Conservation (phyloP, 163 green algal genomes). For the Scenedesmus sp. region DNA sequence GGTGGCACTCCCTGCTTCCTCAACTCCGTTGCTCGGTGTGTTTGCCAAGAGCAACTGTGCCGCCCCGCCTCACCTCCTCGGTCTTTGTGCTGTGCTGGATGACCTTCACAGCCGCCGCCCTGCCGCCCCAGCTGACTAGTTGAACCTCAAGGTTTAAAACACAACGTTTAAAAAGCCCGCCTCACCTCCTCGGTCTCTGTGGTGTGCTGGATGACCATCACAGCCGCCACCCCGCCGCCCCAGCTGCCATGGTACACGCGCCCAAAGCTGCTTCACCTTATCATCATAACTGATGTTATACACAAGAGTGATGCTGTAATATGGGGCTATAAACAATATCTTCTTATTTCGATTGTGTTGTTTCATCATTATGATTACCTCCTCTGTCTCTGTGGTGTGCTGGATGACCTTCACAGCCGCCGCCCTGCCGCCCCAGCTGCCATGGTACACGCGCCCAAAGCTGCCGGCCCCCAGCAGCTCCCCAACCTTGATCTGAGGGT, state of each 20-base stretch:
- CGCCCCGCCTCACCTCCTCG: background rate
- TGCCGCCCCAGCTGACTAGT: background rate
- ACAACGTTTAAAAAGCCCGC: no score
- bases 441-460: background rate
- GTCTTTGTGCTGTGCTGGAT: constrained; percentile 9
- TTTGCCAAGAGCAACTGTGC: no score
- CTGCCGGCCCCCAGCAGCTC: constrained; percentile 4
- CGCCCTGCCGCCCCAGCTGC: background rate
- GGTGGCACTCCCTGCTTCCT: no score
- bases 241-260: constrained; percentile 2
- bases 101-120: constrained; percentile 10
- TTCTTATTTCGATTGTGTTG: no score
- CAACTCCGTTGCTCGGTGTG: no score
- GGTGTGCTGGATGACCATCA: constrained; percentile 32
- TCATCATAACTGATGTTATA: background rate
- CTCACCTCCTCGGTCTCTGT: background rate
- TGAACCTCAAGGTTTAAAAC: no score
- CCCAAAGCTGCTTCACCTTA: background rate
- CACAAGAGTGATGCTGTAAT: no score
- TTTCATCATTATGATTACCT: background rate
- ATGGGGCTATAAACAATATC: no score
- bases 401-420: constrained; percentile 31
- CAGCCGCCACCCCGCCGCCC: background rate
- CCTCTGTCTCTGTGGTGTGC: background rate
- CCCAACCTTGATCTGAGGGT: background rate